Conservation (phyloP, 805 yeast species). For the Saccharomycopsis javanensis region DNA sequence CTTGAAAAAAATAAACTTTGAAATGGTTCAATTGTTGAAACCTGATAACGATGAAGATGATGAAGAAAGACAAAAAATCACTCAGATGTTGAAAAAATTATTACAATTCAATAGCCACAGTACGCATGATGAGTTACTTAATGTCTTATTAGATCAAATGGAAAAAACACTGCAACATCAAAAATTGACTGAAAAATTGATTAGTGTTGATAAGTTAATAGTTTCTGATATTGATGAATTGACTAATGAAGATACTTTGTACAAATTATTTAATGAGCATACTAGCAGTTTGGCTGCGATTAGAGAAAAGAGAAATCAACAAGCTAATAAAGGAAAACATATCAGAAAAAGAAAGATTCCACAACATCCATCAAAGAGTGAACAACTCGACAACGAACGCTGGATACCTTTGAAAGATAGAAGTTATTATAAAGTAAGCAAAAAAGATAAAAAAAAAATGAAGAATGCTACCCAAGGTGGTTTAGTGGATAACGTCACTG, state of each 20-base stretch:
- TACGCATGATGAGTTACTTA: slow-evolving; percentile 9
- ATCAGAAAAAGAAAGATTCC: slow-evolving; percentile 21
- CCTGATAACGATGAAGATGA: background rate
- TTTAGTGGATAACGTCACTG: slow-evolving; percentile 37
- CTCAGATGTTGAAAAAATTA: slow-evolving; percentile 10
- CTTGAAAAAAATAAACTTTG: slow-evolving; percentile 14
- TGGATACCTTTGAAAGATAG: slow-evolving; percentile 90
- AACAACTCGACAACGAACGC: slow-evolving; percentile 57
- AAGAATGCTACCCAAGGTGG: slow-evolving; percentile 50
- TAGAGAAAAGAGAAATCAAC: slow-evolving; percentile 21
- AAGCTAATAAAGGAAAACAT: slow-evolving; percentile 5
- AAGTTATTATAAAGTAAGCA: slow-evolving; percentile 70
- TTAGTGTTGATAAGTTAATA: background rate
- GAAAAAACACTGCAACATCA: background rate
- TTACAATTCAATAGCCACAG: background rate
- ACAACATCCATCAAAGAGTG: slow-evolving; percentile 25
- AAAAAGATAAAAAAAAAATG: slow-evolving; percentile 42
- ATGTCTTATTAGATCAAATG: background rate
- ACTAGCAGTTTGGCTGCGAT: slow-evolving; percentile 27
- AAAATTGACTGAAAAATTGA: background rate
- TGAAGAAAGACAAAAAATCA: slow-evolving; percentile 3
- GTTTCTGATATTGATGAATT: background rate
- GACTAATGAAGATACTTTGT: background rate
- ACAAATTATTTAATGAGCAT: slow-evolving; percentile 21
- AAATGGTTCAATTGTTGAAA: slow-evolving; percentile 11